Conservation (phyloP, 176 grass and related monocot genomes). For the Poa annua region DNA sequence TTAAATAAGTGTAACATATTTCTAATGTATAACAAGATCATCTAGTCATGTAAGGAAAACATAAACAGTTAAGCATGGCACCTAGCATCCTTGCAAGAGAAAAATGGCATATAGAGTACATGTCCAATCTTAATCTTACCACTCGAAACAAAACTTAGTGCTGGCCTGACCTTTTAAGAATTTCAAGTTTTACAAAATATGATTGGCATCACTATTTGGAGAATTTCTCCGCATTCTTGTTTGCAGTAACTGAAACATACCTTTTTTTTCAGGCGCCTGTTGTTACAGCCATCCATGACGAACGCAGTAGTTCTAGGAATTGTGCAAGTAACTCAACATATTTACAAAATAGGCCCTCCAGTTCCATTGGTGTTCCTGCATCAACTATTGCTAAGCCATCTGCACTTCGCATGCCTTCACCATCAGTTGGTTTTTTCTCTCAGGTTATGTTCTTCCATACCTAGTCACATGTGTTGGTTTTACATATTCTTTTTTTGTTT, state of each 20-base stretch:
- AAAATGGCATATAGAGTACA: not conserved
- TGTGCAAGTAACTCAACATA: slow-evolving; percentile 14
- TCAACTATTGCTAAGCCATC: slow-evolving; percentile 64
- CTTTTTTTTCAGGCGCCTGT: slow-evolving; percentile 50
- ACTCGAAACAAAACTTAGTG: not conserved
- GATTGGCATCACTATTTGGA: slow-evolving; percentile 27
- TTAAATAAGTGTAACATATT: not conserved
- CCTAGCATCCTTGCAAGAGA: not conserved
- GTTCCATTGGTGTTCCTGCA: slow-evolving; percentile 35
- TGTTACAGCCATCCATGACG: slow-evolving; percentile 33
- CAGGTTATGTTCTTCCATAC: slow-evolving; percentile 49
- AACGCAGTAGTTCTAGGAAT: slow-evolving; percentile 40
- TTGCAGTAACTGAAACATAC: slow-evolving; percentile 3
- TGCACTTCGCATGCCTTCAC: slow-evolving; percentile 79
- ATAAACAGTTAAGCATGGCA: not conserved
- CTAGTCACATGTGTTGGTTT: not conserved
- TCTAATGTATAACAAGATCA: not conserved
- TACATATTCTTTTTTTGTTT: not conserved
- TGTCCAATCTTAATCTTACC: not conserved
- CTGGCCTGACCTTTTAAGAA: not conserved
- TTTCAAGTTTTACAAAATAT: slow-evolving; percentile 26
- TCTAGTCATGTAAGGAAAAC: not conserved
- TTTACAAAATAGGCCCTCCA: slow-evolving; percentile 42
- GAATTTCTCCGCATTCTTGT: slow-evolving; percentile 25
- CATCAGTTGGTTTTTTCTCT: slow-evolving; percentile 73